phyloP scores from a whole-genome alignment of 306 rosid species.

The Luffa acutangula region DNA sequence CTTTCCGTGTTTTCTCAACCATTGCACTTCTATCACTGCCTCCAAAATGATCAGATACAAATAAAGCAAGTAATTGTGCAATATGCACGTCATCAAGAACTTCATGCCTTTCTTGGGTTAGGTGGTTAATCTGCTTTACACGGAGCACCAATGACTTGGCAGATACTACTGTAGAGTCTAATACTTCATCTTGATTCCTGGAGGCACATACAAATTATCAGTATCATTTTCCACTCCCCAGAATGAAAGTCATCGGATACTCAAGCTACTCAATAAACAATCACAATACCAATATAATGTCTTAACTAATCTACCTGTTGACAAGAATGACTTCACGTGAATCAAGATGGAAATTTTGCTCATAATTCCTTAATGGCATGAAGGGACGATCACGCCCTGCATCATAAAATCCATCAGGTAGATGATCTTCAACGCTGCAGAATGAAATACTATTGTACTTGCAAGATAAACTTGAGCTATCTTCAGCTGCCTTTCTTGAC shows the following conservation, averaged over 20 bases:
- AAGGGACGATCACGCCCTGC: constrained; percentile 94
- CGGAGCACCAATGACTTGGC: constrained; percentile 55
- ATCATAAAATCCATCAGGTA: constrained; percentile 91
- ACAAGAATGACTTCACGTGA: constrained; percentile 81
- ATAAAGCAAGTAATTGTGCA: constrained; percentile 75
- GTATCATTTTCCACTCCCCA: background rate
- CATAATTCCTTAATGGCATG: constrained; percentile 72
- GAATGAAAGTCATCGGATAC: background rate
- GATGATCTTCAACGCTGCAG: constrained; percentile 63
- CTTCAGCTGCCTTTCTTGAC: constrained; percentile 50
- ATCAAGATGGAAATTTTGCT: constrained; percentile 52
- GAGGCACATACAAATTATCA: constrained; percentile 24
- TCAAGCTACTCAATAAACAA: background rate
- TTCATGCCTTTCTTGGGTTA: constrained; percentile 37
- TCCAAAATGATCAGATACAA: constrained; percentile 98
- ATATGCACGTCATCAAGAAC: constrained; percentile 46
- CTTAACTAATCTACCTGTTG: constrained; percentile 56
- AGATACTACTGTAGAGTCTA: constrained; percentile 68
- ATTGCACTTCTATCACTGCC: constrained; percentile 79
- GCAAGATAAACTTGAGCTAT: constrained; percentile 52
- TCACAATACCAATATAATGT: background rate
- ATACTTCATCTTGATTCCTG: constrained; percentile 77
- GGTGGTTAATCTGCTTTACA: constrained; percentile 49
- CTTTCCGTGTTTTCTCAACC: constrained; percentile 66
- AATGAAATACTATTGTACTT: constrained; percentile 56